Percentiles rank a stretch among this genome's conserved stretches.
These are phyloP conservation scores for Aurinia saxatilis DNA, from an alignment of 345 rosid genomes.

Conservation along the genomic window DNA sequence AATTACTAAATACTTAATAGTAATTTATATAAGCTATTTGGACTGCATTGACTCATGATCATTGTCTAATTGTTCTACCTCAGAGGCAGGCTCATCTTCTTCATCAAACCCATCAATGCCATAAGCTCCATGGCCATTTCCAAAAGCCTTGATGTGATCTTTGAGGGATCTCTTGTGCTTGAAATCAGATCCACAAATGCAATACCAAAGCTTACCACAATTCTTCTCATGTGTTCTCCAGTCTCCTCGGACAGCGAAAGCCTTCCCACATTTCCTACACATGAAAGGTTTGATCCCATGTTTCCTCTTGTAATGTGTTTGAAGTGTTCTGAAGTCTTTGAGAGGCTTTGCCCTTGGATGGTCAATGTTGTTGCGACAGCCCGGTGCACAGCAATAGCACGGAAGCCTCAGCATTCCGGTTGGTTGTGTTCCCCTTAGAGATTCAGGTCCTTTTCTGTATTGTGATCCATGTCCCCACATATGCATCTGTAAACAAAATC, in stretches of 20 bases:
- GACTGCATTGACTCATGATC: constrained; percentile 33
- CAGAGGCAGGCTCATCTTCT: constrained; percentile 55
- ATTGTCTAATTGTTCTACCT: constrained; percentile 40
- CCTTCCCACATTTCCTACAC: constrained; percentile 66
- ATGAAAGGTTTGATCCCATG: constrained; percentile 65
- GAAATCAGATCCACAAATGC: constrained; percentile 72
- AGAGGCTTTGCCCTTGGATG: constrained; percentile 75
- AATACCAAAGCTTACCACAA: constrained; percentile 77
- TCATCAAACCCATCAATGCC: constrained; percentile 40
- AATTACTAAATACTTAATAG: constrained; percentile 11
- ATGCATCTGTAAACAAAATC: constrained; percentile 49
- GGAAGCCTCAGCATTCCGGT: constrained; percentile 73
- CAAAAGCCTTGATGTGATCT: constrained; percentile 75
- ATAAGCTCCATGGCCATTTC: constrained; percentile 54
- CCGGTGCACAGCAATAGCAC: constrained; percentile 61
- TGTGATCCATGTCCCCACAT: constrained; percentile 97
- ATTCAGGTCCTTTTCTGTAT: constrained; percentile 80
- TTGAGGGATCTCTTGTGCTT: constrained; percentile 76
- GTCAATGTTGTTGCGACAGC: constrained; percentile 69
- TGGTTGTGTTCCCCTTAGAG: constrained; percentile 67
- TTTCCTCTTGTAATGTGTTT: constrained; percentile 80
- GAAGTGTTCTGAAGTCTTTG: constrained; percentile 79
- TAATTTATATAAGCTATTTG: constrained; percentile 21
- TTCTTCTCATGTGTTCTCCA: constrained; percentile 92
- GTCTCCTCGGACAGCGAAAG: constrained; percentile 76